Conservation (phyloP, 2,329 filamentous ascomycete species). For the Didymosphaeria variabile region DNA sequence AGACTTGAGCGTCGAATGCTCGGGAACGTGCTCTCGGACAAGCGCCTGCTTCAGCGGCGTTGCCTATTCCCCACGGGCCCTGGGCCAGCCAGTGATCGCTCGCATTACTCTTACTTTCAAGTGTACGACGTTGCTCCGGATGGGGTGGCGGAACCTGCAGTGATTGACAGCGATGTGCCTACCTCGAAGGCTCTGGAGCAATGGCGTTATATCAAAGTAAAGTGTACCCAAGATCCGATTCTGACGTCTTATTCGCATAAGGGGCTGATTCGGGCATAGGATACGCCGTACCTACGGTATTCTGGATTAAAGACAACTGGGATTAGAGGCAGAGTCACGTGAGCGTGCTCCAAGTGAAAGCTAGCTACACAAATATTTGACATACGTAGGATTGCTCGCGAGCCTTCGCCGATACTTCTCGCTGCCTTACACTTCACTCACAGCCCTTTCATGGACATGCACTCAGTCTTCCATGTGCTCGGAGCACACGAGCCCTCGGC, state of each 20-base stretch:
- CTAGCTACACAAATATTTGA: neutral
- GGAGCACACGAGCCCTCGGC: conserved; percentile 56
- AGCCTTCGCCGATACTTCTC: conserved; percentile 68
- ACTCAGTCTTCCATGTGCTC: conserved; percentile 60
- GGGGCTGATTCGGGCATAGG: neutral
- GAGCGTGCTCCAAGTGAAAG: neutral
- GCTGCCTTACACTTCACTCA: conserved; percentile 68
- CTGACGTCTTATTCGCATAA: neutral
- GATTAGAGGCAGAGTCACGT: neutral
- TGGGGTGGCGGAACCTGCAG: conserved; percentile 52
- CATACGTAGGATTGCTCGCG: conserved; percentile 54
- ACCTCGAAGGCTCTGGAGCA: neutral
- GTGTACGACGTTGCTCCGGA: conserved; percentile 65
- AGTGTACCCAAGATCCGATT: neutral
- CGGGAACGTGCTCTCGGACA: conserved; percentile 44
- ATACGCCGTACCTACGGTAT: neutral
- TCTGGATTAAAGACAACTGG: neutral
- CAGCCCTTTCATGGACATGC: conserved; percentile 66
- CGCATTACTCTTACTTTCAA: conserved; percentile 61
- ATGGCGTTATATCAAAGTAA: neutral
- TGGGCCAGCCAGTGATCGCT: conserved; percentile 52
- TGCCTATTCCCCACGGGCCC: conserved; percentile 55
- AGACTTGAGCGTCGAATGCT: neutral
- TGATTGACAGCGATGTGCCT: conserved; percentile 47
- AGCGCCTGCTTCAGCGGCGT: conserved; percentile 35